Evolutionary conservation across 805 yeast species (phyloP), one percentile per base, ranked within the genome.

Genomic region (Yamadazyma takamatsuzukensis): DNA sequence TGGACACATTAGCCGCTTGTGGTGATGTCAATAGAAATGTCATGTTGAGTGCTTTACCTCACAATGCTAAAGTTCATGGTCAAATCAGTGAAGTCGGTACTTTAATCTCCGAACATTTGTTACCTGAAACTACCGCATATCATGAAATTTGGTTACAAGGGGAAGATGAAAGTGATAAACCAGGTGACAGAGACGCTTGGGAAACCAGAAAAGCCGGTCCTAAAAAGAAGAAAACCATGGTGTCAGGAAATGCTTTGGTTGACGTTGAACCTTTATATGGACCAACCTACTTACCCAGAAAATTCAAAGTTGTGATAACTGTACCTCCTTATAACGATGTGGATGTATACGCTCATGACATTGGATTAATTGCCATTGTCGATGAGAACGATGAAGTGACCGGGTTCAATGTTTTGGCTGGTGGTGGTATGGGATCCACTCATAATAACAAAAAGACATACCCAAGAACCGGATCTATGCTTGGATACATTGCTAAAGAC

Each of bases 391-490:
- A n/a, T n/a, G 70, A 75, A 13, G 76, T 83, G 27, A 55, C 71
- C 39, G 97, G 97, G 36, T 90, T 77, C 72, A 90, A 90, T 52
- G 77, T 90, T 33, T 74, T 83, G 40, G 95, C 82, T 44, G 97
- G 97, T 61, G 97, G 97, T 68, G 97, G 97, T 72, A 90, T 90
- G 97, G 97, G 97, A 51, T 77, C 95, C 25, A 90, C 97, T 10
- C 97, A 90, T 60, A 90, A 89, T 73, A 90, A 90, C 69, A 83
- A 82, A 54, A 90, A 90, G 72, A 90, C 97, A 0, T 90, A 90
- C 56, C 97, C 97, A 50, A 77, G 97, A 65, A 77, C 95, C 5
- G 97, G 96, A 42, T 81, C 95, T 13, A 64, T 78, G 61, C 74
- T 90, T 45, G 97, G 97, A 17, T 90, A 66, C 53, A 78, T 80